Percentiles rank a stretch among this genome's conserved stretches.
These are phyloP conservation scores for Xylariaceae sp. DNA, from an alignment of 2,329 filamentous ascomycete species.

Conservation along the genomic window DNA sequence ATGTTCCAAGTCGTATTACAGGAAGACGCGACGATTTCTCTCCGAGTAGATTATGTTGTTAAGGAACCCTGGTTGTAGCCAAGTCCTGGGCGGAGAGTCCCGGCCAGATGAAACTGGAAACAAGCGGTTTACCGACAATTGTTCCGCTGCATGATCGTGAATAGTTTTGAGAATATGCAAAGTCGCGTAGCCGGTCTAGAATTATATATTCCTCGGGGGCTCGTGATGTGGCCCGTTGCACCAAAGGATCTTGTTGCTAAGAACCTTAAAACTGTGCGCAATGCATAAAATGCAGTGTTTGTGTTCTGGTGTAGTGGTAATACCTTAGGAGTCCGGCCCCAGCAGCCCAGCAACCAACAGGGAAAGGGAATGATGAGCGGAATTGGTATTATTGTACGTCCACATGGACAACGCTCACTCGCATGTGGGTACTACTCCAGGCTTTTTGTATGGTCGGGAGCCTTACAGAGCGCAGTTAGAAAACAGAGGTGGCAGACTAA, in stretches of 20 bases:
- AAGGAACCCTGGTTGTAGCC: conserved; percentile 8
- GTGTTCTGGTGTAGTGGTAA: conserved; percentile 12
- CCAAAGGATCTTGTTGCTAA: conserved; percentile 7
- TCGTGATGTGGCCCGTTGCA: conserved; percentile 19
- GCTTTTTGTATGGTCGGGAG: conserved; percentile 18
- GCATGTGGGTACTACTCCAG: conserved; percentile 22
- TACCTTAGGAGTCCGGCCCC: conserved; percentile 20
- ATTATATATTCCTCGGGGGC: conserved; percentile 14
- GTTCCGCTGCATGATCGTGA: conserved; percentile 40
- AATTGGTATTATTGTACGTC: conserved; percentile 23
- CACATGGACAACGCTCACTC: conserved; percentile 21
- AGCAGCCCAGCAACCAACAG: conserved; percentile 18
- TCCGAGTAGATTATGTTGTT: conserved; percentile 15
- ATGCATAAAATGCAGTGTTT: conserved; percentile 11
- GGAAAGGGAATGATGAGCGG: conserved; percentile 22
- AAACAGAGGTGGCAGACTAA: conserved; percentile 21
- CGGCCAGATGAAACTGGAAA: conserved; percentile 38
- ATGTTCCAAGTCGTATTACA: conserved; percentile 29
- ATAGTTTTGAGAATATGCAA: conserved; percentile 21
- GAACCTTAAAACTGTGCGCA: conserved; percentile 16
- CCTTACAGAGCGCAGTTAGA: conserved; percentile 13
- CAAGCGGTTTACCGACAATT: conserved; percentile 36
- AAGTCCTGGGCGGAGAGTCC: conserved; percentile 23
- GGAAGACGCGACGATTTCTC: conserved; percentile 10
- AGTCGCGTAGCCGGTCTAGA: conserved; percentile 11